phyloP scores from a whole-genome alignment of 2,329 filamentous ascomycete genomes.

The Scedosporium boydii region DNA sequence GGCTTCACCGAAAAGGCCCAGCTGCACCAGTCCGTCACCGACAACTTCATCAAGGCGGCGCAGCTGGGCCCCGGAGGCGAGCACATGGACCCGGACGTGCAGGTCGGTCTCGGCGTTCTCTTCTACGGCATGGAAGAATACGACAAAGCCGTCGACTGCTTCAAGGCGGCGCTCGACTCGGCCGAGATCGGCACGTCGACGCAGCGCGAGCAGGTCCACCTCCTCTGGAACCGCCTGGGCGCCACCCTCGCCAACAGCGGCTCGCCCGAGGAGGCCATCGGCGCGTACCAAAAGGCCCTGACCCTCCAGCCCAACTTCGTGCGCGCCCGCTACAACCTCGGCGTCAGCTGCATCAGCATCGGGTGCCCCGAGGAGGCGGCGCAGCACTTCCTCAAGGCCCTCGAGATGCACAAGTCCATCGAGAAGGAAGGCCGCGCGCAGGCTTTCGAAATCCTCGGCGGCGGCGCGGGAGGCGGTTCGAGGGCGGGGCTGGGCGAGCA shows the following conservation, averaged over 20 bases:
- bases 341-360: conserved; percentile 95
- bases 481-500: conserved; percentile 50
- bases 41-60: conserved; percentile 84
- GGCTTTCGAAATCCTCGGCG: conserved; percentile 72
- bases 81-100: conserved; percentile 97
- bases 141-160: conserved; percentile 97
- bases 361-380: conserved; percentile 91
- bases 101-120: conserved; percentile 90
- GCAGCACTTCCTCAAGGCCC: conserved; percentile 79
- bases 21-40: conserved; percentile 82
- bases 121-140: conserved; percentile 98
- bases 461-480: conserved; percentile 24
- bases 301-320: conserved; percentile 92
- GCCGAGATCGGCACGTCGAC: conserved; percentile 79
- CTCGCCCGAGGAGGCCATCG: conserved; percentile 89
- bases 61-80: conserved; percentile 85
- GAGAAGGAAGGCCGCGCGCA: conserved; percentile 76
- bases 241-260: conserved; percentile 94
- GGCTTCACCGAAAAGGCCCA: conserved; percentile 89
- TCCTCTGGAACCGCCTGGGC: conserved; percentile 94
- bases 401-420: conserved; percentile 92
- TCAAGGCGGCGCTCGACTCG: conserved; percentile 79
- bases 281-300: conserved; percentile 88
- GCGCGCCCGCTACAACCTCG: conserved; percentile 90
- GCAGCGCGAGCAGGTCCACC: conserved; percentile 75